Evolutionary conservation across 2,329 filamentous ascomycete genomes (phyloP), one percentile per base, ranked within the genome.

Genomic region (Colletotrichum sp.): DNA sequence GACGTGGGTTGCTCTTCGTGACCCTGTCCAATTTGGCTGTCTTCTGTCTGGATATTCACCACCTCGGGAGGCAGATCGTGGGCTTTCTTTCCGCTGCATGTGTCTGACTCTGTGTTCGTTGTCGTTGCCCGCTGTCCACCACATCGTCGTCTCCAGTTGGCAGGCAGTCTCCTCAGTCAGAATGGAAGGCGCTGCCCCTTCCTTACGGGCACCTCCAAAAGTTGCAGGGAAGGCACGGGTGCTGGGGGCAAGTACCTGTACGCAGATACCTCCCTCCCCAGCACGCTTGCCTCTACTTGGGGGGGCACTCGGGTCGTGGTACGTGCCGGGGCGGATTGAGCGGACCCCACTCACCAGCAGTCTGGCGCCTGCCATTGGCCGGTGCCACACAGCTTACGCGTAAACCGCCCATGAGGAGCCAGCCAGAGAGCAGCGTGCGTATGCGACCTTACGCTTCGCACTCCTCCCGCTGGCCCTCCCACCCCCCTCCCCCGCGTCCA

Each of bases 351-450:
- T 72, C 34, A 34, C 18, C 5, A 76, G 4, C 34, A 30, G 70
- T 62, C 59, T 70, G 36, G 44, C 13, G 12, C 24, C 52, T 69
- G 18, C 10, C 34, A 82, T 82, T 82, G 81, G 81, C 65, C 66
- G 26, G 67, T 72, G 77, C 77, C 78, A 75, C 78, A 79, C 79
- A 81, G 81, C 80, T 82, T 79, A 82, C 81, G 81, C 81, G 81
- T 82, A 82, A 80, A 79, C 77, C 77, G 77, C 63, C 77, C 77
- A 76, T 76, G 76, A 71, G 77, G 75, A 78, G 69, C 67, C 57
- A 72, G 52, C 55, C 77, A 74, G 65, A 69, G 65, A 71, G 66
- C 64, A 72, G 73, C 73, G 73, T 75, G 72, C 72, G 73, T 76
- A 75, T 67, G 72, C 73, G 60, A 52, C 67, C 67, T 75, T 57